phyloP scores from a whole-genome alignment of 2,329 filamentous ascomycete species.

The Talaromyces atroroseus region DNA sequence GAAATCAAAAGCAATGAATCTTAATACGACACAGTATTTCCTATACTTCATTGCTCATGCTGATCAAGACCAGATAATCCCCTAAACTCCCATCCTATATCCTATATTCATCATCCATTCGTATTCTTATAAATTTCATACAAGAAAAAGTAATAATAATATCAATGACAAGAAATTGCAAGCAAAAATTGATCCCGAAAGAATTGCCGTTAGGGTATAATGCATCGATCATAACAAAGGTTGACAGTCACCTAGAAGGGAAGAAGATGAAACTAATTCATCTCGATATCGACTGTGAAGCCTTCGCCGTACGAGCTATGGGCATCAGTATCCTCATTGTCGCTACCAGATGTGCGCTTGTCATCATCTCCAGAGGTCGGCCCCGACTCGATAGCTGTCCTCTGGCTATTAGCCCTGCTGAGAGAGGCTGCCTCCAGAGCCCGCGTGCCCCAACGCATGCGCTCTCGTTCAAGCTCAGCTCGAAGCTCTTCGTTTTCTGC shows the following conservation, averaged over 20 bases:
- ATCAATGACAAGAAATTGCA: not conserved
- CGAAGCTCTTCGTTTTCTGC: conserved; percentile 67
- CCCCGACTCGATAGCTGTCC: conserved; percentile 3
- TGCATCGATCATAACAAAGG: not conserved
- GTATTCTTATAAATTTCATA: conserved; percentile 14
- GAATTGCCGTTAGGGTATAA: not conserved
- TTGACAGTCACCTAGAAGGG: not conserved
- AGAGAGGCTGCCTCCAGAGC: not conserved
- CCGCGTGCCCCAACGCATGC: conserved; percentile 28
- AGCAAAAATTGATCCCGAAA: not conserved
- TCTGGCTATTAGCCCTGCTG: not conserved
- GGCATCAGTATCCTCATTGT: conserved; percentile 23
- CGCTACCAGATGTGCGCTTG: conserved; percentile 12
- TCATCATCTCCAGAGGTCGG: conserved; percentile 11
- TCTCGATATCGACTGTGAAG: conserved; percentile 35
- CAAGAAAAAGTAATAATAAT: not conserved
- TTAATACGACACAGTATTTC: conserved; percentile 1
- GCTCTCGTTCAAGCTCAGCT: conserved; percentile 57
- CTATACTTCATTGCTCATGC: not conserved
- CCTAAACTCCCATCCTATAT: not conserved
- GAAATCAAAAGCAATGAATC: not conserved
- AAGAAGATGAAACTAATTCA: conserved; percentile 12
- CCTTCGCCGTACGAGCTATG: conserved; percentile 34
- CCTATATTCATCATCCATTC: conserved; percentile 3
- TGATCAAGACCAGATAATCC: not conserved